Evolutionary conservation across 108 stramenopile genomes (phyloP), one percentile per base, ranked within the genome.

Genomic region (Cyclotella distinguenda): DNA sequence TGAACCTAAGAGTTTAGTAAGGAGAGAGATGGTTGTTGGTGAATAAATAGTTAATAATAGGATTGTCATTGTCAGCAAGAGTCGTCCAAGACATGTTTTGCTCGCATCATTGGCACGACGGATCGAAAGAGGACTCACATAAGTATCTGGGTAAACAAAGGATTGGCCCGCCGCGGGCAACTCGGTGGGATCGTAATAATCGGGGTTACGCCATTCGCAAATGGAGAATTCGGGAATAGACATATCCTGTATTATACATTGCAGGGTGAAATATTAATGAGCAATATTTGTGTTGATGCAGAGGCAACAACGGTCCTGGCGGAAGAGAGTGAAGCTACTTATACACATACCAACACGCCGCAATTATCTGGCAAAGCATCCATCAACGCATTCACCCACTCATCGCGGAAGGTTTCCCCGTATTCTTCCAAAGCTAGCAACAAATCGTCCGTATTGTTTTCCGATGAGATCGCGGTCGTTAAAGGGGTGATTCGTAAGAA

Each of bases 81-180:
- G n/a, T n/a, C n/a, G n/a, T n/a, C n/a, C n/a, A n/a, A n/a, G n/a
- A n/a, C n/a, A n/a, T n/a, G n/a, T n/a, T n/a, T n/a, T 18, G 6
- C 6, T 47, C n/a, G n/a, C 46, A 47, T 16, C 46, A 16, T 18
- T 47, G 6, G 6, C 16, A 47, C 46, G 8, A 38, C 12, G 38
- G 12, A 38, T 38, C 8, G 12, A 10, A 38, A 10, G 12, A 10
- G 42, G 1, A 40, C 63, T 64, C 35, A 64, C 63, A 64, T 64
- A 64, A 7, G 32, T 51, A 51, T 64, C 63, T 4, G 42, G 49
- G 40, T 43, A 12, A 40, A 64, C 28, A 22, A 51, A 64, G 0
- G 49, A 51, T 26, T 64, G 63, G 5, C 63, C 63, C 13, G 63
- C 50, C 4, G 32, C 42, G 12, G 63, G 63, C 63, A 64, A 52